Base-by-base conservation (phyloP, 352 stramenopile genomes). In the Thalassiosira mediterranea region DNA sequence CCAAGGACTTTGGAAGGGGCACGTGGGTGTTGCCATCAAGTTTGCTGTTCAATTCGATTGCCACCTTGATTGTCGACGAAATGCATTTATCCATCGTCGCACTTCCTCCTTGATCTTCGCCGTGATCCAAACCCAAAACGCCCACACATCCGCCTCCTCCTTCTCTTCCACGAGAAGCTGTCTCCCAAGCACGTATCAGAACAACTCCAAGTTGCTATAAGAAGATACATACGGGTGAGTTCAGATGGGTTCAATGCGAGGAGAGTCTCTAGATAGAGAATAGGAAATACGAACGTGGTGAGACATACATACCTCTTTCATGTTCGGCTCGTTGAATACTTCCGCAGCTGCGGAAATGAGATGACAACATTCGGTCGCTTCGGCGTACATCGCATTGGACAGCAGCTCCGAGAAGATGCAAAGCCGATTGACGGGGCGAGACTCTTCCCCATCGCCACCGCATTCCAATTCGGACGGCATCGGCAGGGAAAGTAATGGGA, bases 341-440 rank as follows among this genome's bases (percentile, higher is more conserved):
- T 47, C 60, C 2, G 61, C 67, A 25, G 67, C 68, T n/a, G 56
- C 46, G 7, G 58, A 59, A 17, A 83, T 71, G n/a, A 83, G 52
- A 28, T 73, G 21, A 5, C 29, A 51, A 34, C 57, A 79, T 38
- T 79, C 67, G 4, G 57, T 60, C 19, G 67, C 67, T 51, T 83
- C 74, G 21, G 31, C 59, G 29, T 83, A n/a, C 74, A 83, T 75
- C 31, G 34, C 23, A 15, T 79, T 60, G 2, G 23, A 37, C 11
- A 83, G 11, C 4, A 83, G 60, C 25, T 83, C 74, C 46, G 69
- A 60, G 29, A 72, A 74, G 25, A 83, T 58, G 32, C 72, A 76
- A 38, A 74, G 23, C 17, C 28, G 57, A 25, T 19, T 56, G 15
- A 46, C 34, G n/a, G n/a, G n/a, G n/a, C n/a, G n/a, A n/a, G n/a